phyloP scores from a whole-genome alignment of 352 stramenopile genomes.

The Paralagenidium karlingii region DNA sequence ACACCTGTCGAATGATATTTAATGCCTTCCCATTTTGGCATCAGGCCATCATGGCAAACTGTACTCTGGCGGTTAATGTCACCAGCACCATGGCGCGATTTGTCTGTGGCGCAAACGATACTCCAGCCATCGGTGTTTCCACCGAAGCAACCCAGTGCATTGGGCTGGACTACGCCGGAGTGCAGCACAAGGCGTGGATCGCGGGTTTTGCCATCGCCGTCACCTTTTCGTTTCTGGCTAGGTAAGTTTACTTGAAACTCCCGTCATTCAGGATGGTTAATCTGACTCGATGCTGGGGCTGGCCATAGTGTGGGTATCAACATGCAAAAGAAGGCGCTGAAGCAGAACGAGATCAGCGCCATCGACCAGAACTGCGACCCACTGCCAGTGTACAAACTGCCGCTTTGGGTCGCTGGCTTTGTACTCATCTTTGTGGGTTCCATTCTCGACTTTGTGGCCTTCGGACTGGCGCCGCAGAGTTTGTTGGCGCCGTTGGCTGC shows the following conservation, averaged over 20 bases:
- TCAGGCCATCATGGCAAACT: constrained; percentile 24
- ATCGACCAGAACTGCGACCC: constrained; percentile 31
- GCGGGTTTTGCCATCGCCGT: constrained; percentile 69
- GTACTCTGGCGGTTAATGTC: constrained; percentile 9
- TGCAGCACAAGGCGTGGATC: constrained; percentile 54
- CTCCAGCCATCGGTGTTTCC: constrained; percentile 11
- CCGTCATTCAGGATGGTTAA: neutral
- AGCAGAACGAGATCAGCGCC: constrained; percentile 58
- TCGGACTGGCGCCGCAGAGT: constrained; percentile 82
- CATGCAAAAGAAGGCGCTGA: constrained; percentile 74
- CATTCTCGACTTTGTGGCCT: constrained; percentile 85
- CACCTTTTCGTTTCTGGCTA: constrained; percentile 67
- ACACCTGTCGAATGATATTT: neutral
- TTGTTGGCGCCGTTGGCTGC: constrained; percentile 76
- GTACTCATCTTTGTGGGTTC: constrained; percentile 68
- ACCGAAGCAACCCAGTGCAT: constrained; percentile 58
- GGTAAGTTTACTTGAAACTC: neutral
- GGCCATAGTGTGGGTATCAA: constrained; percentile 82
- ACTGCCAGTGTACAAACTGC: constrained; percentile 53
- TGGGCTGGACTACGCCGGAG: constrained; percentile 39
- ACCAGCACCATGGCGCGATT: no score
- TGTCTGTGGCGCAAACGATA: constrained; percentile 15
- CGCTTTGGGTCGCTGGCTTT: constrained; percentile 78
- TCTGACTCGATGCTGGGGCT: neutral
- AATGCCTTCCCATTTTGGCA: neutral